Evolutionary conservation across 768 basidiomycete genomes (phyloP).

Genomic region (Lactifluus volemus): DNA sequence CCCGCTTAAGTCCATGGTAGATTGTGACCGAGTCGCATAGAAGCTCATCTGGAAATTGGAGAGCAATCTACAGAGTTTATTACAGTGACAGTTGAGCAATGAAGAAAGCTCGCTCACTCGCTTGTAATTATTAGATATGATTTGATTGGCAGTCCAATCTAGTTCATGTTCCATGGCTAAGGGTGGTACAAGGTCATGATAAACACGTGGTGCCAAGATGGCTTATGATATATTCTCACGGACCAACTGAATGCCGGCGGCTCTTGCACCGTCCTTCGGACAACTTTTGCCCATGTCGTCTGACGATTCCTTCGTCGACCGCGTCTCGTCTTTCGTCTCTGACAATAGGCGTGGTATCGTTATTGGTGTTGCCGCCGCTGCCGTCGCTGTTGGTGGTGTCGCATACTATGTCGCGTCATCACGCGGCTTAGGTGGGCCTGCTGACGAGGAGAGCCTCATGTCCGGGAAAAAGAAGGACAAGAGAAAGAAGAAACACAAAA

Average conservation of each 20-base stretch:
- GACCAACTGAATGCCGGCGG: background rate
- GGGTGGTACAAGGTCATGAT: background rate
- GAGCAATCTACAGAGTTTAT: slow-evolving; percentile 48
- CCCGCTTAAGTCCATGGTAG: slow-evolving; percentile 53
- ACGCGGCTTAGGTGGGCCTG: slow-evolving; percentile 25
- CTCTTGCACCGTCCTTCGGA: background rate
- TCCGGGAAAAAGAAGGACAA: slow-evolving; percentile 42
- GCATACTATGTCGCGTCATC: slow-evolving; percentile 69
- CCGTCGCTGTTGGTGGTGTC: slow-evolving; percentile 61
- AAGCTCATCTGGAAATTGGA: slow-evolving; percentile 96
- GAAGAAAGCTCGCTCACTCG: slow-evolving; percentile 39
- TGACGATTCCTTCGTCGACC: slow-evolving; percentile 41
- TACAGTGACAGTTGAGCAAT: background rate
- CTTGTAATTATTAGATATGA: slow-evolving; percentile 55
- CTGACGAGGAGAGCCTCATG: slow-evolving; percentile 16
- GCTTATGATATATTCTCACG: slow-evolving; percentile 10
- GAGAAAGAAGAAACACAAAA: slow-evolving; percentile 40
- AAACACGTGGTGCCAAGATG: background rate
- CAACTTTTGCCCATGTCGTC: slow-evolving; percentile 24
- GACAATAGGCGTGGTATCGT: slow-evolving; percentile 75
- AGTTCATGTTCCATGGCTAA: slow-evolving; percentile 47
- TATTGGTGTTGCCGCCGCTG: slow-evolving; percentile 63
- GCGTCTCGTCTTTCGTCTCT: slow-evolving; percentile 57
- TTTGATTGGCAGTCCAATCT: slow-evolving; percentile 50
- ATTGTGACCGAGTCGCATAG: slow-evolving; percentile 81